Conservation (phyloP, 441 rosid species). For the Mallotus japonicus region DNA sequence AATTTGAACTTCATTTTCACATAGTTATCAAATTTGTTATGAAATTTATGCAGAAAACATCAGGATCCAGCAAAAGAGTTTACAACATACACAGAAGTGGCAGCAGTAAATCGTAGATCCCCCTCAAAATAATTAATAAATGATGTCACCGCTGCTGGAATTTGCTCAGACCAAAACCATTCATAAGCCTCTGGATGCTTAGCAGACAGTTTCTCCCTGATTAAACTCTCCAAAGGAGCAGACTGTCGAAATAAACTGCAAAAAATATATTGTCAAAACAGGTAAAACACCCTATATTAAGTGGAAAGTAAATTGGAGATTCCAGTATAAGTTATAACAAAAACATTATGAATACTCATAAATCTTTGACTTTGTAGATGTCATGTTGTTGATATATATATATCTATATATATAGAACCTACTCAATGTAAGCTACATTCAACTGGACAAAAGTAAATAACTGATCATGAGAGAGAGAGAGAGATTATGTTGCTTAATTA, state of each 20-base stretch:
- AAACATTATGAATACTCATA: no score
- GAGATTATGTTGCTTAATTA: no score
- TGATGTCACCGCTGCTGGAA: slow-evolving; percentile 63
- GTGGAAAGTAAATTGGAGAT: slow-evolving; percentile 11
- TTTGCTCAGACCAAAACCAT: slow-evolving; percentile 88
- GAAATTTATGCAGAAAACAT: slow-evolving; percentile 18
- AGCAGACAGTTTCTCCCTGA: slow-evolving; percentile 75
- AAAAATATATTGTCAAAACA: slow-evolving; percentile 15
- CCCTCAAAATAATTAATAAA: slow-evolving; percentile 74
- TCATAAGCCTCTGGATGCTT: slow-evolving; percentile 78
- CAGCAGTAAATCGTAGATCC: slow-evolving; percentile 62
- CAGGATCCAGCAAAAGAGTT: slow-evolving; percentile 22
- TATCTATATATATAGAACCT: no score
- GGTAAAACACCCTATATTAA: slow-evolving; percentile 6
- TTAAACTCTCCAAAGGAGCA: slow-evolving; percentile 79
- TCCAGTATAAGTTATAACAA: neutral
- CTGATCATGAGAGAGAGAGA: neutral
- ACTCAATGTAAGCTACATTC: neutral
- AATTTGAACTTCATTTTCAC: slow-evolving; percentile 24
- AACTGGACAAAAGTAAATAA: neutral
- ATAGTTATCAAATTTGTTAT: slow-evolving; percentile 22
- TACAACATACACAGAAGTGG: slow-evolving; percentile 58
- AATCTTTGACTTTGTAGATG: no score
- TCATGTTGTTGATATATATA: no score
- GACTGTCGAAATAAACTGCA: slow-evolving; percentile 84